Evolutionary conservation across 257 asterid genomes (phyloP).

Genomic region (Craterostigma plantagineum): DNA sequence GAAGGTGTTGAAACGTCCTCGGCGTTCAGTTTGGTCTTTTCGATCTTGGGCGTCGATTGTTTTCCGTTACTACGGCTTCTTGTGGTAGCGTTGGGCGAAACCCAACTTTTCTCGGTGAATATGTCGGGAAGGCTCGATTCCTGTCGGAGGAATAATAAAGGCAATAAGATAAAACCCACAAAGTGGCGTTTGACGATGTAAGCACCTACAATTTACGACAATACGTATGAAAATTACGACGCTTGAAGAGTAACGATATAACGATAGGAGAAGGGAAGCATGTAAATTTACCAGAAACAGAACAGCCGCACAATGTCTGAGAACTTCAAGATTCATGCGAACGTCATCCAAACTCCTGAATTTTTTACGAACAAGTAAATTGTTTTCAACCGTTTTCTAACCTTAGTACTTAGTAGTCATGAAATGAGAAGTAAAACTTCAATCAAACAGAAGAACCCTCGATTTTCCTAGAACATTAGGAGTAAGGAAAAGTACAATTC

Average conservation of each 20-base stretch:
- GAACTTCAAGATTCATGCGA: constrained; percentile 95
- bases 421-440: no score
- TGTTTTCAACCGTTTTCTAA: no score
- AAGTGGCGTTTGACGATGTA: background rate
- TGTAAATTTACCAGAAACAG: constrained; percentile 59
- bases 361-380: no score
- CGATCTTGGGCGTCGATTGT: constrained; percentile 16
- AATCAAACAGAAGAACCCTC: no score
- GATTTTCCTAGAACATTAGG: no score
- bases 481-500: background rate
- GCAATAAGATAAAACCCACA: background rate
- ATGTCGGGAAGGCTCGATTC: constrained; percentile 93
- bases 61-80: constrained; percentile 51
- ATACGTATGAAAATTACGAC: no score
- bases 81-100: constrained; percentile 64
- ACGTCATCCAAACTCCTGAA: constrained; percentile 94
- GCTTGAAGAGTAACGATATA: background rate
- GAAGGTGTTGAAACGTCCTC: constrained; percentile 13
- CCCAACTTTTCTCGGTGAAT: constrained; percentile 71
- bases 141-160: constrained; percentile 25
- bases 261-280: background rate
- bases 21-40: constrained; percentile 11
- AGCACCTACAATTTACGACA: constrained; percentile 7
- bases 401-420: no score
- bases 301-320: constrained; percentile 86